A percentile compares a stretch with the other conserved stretches of the same genome.
phyloP scores from a whole-genome alignment of 2,329 filamentous ascomycete species.

The Aspergillus unguis region DNA sequence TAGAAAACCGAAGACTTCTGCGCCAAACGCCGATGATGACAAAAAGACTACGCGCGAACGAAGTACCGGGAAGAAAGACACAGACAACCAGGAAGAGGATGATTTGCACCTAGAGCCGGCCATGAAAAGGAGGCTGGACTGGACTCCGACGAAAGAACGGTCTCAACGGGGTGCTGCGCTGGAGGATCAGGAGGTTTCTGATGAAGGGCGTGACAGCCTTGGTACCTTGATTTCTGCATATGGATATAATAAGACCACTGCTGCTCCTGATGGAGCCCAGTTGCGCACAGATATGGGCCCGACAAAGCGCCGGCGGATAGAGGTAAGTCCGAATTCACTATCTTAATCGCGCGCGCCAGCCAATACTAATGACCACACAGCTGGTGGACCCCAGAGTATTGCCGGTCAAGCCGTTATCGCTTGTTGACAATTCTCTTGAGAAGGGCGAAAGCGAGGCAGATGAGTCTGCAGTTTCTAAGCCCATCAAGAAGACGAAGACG shows the following conservation, averaged over 20 bases:
- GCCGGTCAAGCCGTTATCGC: constrained; percentile 11
- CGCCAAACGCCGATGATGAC: constrained; percentile 11
- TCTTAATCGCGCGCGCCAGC: not conserved
- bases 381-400: constrained; percentile 26
- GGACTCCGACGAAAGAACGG: constrained; percentile 62
- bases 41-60: not conserved
- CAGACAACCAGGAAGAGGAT: constrained; percentile 20
- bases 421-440: constrained; percentile 9
- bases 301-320: constrained; percentile 39
- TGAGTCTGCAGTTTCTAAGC: constrained; percentile 12
- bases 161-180: constrained; percentile 23
- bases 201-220: constrained; percentile 24
- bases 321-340: constrained; percentile 24
- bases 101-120: constrained; percentile 45
- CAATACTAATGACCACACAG: constrained; percentile 14
- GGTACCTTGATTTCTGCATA: constrained; percentile 40
- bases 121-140: constrained; percentile 56
- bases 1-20: constrained; percentile 12
- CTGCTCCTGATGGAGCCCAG: constrained; percentile 14
- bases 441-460: constrained; percentile 14
- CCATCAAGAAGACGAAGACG: constrained; percentile 42
- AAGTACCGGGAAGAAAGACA: constrained; percentile 5
- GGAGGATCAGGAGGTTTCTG: constrained; percentile 5
- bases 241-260: constrained; percentile 32
- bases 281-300: constrained; percentile 22